A percentile compares a stretch with the other conserved stretches of the same genome.
These are phyloP conservation scores for Zygoascus bituminiphila DNA, from an alignment of 805 yeast species.

Conservation along the genomic window DNA sequence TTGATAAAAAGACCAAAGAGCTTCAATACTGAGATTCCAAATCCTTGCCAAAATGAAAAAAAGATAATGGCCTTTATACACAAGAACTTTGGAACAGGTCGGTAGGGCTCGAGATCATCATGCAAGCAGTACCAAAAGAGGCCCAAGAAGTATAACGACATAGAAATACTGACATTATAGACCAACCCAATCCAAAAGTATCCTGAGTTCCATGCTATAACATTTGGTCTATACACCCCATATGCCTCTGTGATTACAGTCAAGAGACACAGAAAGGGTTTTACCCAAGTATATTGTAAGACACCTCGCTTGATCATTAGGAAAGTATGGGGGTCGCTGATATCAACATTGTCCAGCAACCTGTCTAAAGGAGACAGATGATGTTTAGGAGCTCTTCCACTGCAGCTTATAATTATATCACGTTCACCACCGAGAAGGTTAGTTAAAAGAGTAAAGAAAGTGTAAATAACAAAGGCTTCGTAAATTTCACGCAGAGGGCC, in stretches of 20 bases:
- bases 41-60: conserved; percentile 98
- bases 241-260: conserved; percentile 39
- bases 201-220: conserved; percentile 40
- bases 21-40: conserved; percentile 37
- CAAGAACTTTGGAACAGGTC: conserved; percentile 86
- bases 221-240: conserved; percentile 45
- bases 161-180: conserved; percentile 72
- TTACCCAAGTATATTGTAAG: conserved; percentile 90
- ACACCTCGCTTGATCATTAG: conserved; percentile 73
- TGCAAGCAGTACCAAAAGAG: conserved; percentile 90
- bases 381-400: conserved; percentile 61
- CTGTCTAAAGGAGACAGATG: conserved; percentile 53
- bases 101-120: conserved; percentile 62
- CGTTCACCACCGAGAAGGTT: conserved; percentile 89
- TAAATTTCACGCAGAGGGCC: conserved; percentile 83
- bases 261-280: conserved; percentile 69
- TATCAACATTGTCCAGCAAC: conserved; percentile 49
- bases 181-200: conserved; percentile 58
- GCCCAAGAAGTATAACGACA: conserved; percentile 78
- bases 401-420: conserved; percentile 59
- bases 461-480: conserved; percentile 93
- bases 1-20: conserved; percentile 28
- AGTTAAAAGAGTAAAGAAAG: conserved; percentile 78
- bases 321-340: conserved; percentile 78
- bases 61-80: conserved; percentile 91